These are phyloP conservation scores for Rutstroemia sp. DNA, from an alignment of 2,329 filamentous ascomycete species.

Conservation along the genomic window DNA sequence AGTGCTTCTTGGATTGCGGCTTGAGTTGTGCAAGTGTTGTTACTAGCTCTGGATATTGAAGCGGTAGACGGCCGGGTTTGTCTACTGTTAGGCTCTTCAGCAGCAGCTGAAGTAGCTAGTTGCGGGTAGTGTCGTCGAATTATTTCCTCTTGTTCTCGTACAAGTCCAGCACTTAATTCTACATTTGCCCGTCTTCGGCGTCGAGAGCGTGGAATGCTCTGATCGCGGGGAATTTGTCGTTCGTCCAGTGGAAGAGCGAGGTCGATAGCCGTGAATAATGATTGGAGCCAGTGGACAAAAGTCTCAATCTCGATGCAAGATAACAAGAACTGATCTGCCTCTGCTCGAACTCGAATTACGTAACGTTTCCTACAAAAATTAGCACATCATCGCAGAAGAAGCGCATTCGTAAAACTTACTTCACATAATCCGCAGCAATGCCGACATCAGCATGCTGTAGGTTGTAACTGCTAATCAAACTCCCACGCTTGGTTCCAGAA, in stretches of 20 bases:
- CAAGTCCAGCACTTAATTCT: slow-evolving; percentile 6
- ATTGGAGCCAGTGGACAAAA: slow-evolving; percentile 63
- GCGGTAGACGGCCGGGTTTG: background rate
- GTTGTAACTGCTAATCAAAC: slow-evolving; percentile 59
- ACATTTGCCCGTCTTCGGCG: slow-evolving; percentile 19
- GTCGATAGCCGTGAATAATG: slow-evolving; percentile 65
- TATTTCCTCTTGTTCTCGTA: slow-evolving; percentile 21
- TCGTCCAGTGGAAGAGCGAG: slow-evolving; percentile 65
- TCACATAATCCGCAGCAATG: slow-evolving; percentile 64
- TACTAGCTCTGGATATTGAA: background rate
- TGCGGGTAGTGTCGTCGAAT: slow-evolving; percentile 19
- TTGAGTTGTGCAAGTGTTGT: background rate
- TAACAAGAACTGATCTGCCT: slow-evolving; percentile 67
- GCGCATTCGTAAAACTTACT: slow-evolving; percentile 39
- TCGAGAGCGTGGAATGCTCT: slow-evolving; percentile 44
- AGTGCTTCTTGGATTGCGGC: background rate
- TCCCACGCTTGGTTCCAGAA: slow-evolving; percentile 44
- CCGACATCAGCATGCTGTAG: slow-evolving; percentile 70
- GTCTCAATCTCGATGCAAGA: slow-evolving; percentile 57
- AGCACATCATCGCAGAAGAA: background rate
- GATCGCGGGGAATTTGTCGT: slow-evolving; percentile 54
- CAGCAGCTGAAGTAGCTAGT: slow-evolving; percentile 3
- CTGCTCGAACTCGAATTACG: slow-evolving; percentile 63
- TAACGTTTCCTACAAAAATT: slow-evolving; percentile 37
- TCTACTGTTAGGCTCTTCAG: background rate